Evolutionary conservation across 2,329 filamentous ascomycete genomes (phyloP).

Genomic region (Scedosporium minutisporum): DNA sequence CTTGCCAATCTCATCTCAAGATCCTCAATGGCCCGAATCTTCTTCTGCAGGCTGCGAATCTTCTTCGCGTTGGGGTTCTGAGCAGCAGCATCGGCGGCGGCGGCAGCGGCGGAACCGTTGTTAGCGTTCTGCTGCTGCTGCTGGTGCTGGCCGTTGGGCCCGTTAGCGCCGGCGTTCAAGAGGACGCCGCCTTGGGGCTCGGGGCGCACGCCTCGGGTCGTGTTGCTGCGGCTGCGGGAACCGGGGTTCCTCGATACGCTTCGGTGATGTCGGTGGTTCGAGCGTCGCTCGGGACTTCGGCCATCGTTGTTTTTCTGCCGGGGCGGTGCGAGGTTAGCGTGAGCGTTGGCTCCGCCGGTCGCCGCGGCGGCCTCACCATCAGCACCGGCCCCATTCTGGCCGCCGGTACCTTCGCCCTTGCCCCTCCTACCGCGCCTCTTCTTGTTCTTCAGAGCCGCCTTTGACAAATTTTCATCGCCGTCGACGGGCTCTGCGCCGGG

Average conservation of each 20-base stretch:
- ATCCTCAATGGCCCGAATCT: constrained; percentile 95
- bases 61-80: constrained; percentile 84
- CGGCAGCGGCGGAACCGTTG: constrained; percentile 32
- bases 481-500: constrained; percentile 53
- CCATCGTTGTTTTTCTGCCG: constrained; percentile 29
- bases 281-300: constrained; percentile 58
- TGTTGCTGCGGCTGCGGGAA: constrained; percentile 40
- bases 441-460: constrained; percentile 89
- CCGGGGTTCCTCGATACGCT: constrained; percentile 46
- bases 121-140: constrained; percentile 16
- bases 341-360: constrained; percentile 10
- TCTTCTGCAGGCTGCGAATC: constrained; percentile 86
- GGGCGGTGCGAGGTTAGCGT: constrained; percentile 38
- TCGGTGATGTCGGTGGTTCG: constrained; percentile 36
- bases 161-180: neutral
- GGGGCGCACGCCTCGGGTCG: constrained; percentile 27
- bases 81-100: constrained; percentile 37
- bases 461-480: constrained; percentile 68
- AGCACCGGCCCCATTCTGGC: constrained; percentile 11
- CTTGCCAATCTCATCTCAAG: constrained; percentile 91
- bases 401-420: constrained; percentile 62
- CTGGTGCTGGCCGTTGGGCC: constrained; percentile 11
- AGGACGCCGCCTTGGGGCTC: constrained; percentile 1
- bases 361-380: constrained; percentile 20
- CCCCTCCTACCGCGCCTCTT: constrained; percentile 93